These are phyloP conservation scores for Mycena crocata DNA, from an alignment of 768 basidiomycete species.

Conservation along the genomic window DNA sequence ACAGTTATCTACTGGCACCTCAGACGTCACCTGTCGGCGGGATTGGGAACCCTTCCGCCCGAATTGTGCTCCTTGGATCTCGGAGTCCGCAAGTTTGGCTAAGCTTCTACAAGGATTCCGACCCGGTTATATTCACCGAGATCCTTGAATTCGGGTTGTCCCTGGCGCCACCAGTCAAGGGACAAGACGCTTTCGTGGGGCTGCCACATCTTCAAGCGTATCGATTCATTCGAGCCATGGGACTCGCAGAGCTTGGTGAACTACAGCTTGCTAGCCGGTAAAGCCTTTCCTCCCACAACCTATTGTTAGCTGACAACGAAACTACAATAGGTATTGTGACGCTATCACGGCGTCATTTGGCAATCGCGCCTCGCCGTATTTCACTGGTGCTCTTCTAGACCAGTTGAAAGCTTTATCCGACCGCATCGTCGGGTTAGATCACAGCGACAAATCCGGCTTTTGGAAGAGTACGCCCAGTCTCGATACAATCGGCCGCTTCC, in stretches of 20 bases:
- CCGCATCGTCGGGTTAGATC: constrained; percentile 77
- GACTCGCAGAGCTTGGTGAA: constrained; percentile 86
- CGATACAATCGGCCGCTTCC: constrained; percentile 91
- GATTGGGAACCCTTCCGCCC: constrained; percentile 71
- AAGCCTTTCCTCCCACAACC: constrained; percentile 21
- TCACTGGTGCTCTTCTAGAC: constrained; percentile 72
- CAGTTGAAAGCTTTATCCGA: constrained; percentile 85
- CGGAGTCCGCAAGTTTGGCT: constrained; percentile 64
- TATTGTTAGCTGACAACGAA: constrained; percentile 2
- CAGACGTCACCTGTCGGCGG: constrained; percentile 83
- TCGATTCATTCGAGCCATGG: constrained; percentile 80
- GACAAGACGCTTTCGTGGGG: constrained; percentile 87
- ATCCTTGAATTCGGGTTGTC: constrained; percentile 92
- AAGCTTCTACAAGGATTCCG: constrained; percentile 71
- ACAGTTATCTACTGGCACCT: constrained; percentile 87
- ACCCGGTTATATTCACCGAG: constrained; percentile 88
- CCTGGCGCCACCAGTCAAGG: constrained; percentile 76
- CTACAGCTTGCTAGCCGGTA: constrained; percentile 82
- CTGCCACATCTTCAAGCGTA: constrained; percentile 90
- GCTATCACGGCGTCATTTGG: constrained; percentile 82
- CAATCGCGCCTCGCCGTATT: constrained; percentile 72
- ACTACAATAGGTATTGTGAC: constrained; percentile 85
- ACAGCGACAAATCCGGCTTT: constrained; percentile 80
- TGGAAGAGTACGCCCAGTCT: constrained; percentile 96
- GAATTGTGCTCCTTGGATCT: constrained; percentile 81